Evolutionary conservation across 805 yeast genomes (phyloP).

Genomic region (Candida hungchunana): DNA sequence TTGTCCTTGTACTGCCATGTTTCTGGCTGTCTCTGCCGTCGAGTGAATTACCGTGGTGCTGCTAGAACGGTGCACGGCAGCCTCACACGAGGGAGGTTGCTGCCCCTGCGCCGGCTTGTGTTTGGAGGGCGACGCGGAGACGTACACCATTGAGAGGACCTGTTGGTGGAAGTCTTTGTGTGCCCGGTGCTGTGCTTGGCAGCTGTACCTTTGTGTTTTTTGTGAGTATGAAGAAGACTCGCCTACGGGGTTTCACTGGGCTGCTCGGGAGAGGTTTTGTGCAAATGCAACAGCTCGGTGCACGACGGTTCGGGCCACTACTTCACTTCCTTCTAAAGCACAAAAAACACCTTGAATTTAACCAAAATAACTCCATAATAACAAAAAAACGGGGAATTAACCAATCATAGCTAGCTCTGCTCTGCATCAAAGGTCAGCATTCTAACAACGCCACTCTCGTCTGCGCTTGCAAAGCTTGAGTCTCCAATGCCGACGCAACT

Average conservation of each 20-base stretch:
- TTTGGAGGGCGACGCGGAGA: slow-evolving; percentile 12
- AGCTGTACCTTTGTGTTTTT: no score
- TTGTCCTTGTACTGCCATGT: slow-evolving; percentile 1
- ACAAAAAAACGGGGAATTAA: background rate
- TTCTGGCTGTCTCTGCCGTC: slow-evolving; percentile 1
- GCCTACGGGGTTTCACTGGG: no score
- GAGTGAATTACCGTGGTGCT: slow-evolving; percentile 8
- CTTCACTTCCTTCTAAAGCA: no score
- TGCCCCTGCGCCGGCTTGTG: slow-evolving; percentile 1
- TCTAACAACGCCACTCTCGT: slow-evolving; percentile 83
- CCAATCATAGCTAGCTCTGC: no score
- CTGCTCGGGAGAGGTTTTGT: no score
- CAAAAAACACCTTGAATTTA: background rate
- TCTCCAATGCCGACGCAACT: slow-evolving; percentile 85
- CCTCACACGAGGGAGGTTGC: background rate
- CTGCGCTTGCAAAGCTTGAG: slow-evolving; percentile 84
- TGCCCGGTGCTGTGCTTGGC: no score
- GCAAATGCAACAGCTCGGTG: background rate
- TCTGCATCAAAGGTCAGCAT: slow-evolving; percentile 84
- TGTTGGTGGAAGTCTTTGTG: no score
- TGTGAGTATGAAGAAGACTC: no score
- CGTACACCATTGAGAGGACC: slow-evolving; percentile 11
- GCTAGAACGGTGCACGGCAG: background rate
- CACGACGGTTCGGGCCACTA: background rate
- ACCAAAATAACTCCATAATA: background rate